Evolutionary conservation across 2,329 filamentous ascomycete species (phyloP).

Genomic region (Juglanconis oblonga): DNA sequence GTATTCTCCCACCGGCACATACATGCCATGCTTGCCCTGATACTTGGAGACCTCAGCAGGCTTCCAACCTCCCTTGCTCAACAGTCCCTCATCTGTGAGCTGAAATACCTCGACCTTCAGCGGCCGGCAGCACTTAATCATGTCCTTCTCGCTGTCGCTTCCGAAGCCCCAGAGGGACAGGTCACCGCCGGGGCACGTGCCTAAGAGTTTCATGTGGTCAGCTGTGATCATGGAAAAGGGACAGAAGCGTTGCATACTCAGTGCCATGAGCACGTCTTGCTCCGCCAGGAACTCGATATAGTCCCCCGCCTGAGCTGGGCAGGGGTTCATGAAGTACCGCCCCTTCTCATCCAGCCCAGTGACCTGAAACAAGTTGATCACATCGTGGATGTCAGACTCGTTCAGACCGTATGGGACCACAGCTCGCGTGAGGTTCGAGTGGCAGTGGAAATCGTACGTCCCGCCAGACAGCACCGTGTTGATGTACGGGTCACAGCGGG

Average conservation of each 20-base stretch:
- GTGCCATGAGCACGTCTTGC: slow-evolving; percentile 64
- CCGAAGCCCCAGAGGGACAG: slow-evolving; percentile 80
- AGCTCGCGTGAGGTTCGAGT: slow-evolving; percentile 75
- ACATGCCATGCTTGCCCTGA: slow-evolving; percentile 63
- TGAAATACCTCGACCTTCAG: slow-evolving; percentile 72
- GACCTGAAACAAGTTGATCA: slow-evolving; percentile 83
- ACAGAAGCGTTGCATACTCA: slow-evolving; percentile 40
- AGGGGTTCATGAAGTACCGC: slow-evolving; percentile 72
- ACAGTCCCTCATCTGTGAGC: slow-evolving; percentile 50
- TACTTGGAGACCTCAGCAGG: slow-evolving; percentile 60
- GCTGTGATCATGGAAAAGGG: slow-evolving; percentile 28
- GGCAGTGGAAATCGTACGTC: slow-evolving; percentile 78
- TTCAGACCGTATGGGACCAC: slow-evolving; percentile 65
- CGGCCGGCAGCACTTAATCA: slow-evolving; percentile 68
- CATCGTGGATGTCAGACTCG: slow-evolving; percentile 78
- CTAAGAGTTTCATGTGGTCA: slow-evolving; percentile 25
- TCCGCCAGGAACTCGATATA: slow-evolving; percentile 79
- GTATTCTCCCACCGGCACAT: slow-evolving; percentile 21
- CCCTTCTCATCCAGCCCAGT: slow-evolving; percentile 72
- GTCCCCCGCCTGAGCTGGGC: slow-evolving; percentile 52
- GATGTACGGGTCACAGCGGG: slow-evolving; percentile 82
- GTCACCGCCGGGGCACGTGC: slow-evolving; percentile 77
- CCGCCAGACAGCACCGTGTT: slow-evolving; percentile 69
- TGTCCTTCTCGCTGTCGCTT: slow-evolving; percentile 62
- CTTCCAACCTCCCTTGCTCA: slow-evolving; percentile 59